phyloP scores from a whole-genome alignment of 2,329 filamentous ascomycete species.

The Mollisia scopiformis region DNA sequence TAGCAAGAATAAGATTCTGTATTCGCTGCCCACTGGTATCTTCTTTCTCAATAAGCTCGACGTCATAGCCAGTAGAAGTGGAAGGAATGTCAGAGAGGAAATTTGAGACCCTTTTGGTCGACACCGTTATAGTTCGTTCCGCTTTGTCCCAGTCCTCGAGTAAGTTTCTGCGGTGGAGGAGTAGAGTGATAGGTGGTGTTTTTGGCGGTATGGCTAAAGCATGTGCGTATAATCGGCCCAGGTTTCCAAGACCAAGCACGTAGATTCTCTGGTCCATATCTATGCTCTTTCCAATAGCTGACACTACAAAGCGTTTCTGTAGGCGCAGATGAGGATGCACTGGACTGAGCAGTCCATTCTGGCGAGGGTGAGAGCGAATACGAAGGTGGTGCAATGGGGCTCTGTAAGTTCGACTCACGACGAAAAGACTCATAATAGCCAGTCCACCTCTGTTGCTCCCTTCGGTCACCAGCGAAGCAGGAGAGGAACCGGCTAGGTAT shows the following conservation, averaged over 20 bases:
- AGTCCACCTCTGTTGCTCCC: no score
- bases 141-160: conserved; percentile 46
- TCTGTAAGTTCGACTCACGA: no score
- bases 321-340: no score
- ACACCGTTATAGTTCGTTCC: background rate
- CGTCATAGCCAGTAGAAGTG: conserved; percentile 24
- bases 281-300: no score
- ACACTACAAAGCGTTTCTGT: no score
- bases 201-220: conserved; percentile 57
- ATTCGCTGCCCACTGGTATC: conserved; percentile 51
- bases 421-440: no score
- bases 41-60: conserved; percentile 21
- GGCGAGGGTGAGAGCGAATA: no score
- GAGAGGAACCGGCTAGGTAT: no score
- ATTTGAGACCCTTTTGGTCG: background rate
- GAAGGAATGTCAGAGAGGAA: conserved; percentile 16
- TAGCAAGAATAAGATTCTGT: conserved; percentile 75
- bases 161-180: conserved; percentile 67
- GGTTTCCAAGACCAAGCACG: conserved; percentile 78
- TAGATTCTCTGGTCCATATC: conserved; percentile 53
- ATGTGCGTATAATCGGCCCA: conserved; percentile 79
- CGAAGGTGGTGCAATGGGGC: no score
- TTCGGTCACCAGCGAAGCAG: no score
- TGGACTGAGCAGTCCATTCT: no score
- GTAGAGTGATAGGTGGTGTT: conserved; percentile 75